Evolutionary conservation across 208 protist genomes (phyloP).

Genomic region (Phytomonas sp.): DNA sequence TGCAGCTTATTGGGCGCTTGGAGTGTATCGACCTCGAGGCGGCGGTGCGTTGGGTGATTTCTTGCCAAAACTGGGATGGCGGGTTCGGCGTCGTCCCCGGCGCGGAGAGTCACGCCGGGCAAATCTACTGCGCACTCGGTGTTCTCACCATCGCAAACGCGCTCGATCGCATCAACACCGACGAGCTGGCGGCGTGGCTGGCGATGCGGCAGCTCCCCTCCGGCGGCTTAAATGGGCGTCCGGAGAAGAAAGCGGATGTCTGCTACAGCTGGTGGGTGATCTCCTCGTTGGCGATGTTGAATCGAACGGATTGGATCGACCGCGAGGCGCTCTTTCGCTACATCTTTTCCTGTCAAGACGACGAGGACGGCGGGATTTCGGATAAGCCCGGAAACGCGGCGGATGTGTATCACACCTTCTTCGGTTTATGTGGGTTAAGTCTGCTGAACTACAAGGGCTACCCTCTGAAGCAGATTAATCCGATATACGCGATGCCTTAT

Average conservation of each 20-base stretch:
- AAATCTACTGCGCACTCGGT: slow-evolving; percentile 97
- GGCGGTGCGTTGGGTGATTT: slow-evolving; percentile 86
- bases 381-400: slow-evolving; percentile 96
- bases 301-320: slow-evolving; percentile 94
- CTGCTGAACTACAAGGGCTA: slow-evolving; percentile 87
- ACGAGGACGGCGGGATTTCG: slow-evolving; percentile 95
- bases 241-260: slow-evolving; percentile 98
- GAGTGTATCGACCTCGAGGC: slow-evolving; percentile 80
- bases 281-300: slow-evolving; percentile 92
- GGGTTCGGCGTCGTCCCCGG: slow-evolving; percentile 94
- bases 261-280: slow-evolving; percentile 99
- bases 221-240: slow-evolving; percentile 98
- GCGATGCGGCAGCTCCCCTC: slow-evolving; percentile 95
- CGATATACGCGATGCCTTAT: slow-evolving; percentile 87
- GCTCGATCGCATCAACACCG: slow-evolving; percentile 84
- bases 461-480: slow-evolving; percentile 64
- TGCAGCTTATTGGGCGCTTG: slow-evolving; percentile 88
- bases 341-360: slow-evolving; percentile 95
- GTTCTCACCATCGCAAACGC: slow-evolving; percentile 92
- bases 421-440: slow-evolving; percentile 94
- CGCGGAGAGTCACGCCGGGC: slow-evolving; percentile 96
- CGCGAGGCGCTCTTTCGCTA: slow-evolving; percentile 84
- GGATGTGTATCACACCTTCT: slow-evolving; percentile 99
- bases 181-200: slow-evolving; percentile 96
- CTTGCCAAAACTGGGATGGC: slow-evolving; percentile 98